phyloP scores from a whole-genome alignment of 2,329 filamentous ascomycete genomes.

The Pestalotiopsis sp. region DNA sequence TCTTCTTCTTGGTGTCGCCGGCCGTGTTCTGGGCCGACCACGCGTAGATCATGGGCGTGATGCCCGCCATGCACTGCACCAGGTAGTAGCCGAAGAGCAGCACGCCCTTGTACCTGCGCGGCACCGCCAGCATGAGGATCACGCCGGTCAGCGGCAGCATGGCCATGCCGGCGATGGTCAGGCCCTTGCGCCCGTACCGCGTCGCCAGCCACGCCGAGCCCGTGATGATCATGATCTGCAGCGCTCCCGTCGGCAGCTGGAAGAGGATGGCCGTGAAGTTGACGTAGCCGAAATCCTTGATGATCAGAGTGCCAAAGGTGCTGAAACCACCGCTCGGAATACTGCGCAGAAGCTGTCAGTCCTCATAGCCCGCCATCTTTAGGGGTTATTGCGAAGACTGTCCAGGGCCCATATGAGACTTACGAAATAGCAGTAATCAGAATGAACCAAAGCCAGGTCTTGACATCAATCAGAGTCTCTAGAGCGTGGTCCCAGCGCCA shows the following conservation, averaged over 20 bases:
- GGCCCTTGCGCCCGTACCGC: slow-evolving; percentile 42
- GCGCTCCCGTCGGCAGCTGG: slow-evolving; percentile 41
- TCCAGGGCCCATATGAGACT: no score
- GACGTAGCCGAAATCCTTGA: slow-evolving; percentile 42
- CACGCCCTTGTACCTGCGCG: slow-evolving; percentile 47
- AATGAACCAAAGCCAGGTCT: slow-evolving; percentile 64
- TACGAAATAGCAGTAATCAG: slow-evolving; percentile 61
- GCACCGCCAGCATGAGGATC: slow-evolving; percentile 50
- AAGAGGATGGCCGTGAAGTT: slow-evolving; percentile 42
- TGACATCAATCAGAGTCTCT: slow-evolving; percentile 42
- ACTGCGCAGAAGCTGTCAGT: slow-evolving; percentile 22
- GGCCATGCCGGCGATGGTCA: slow-evolving; percentile 42
- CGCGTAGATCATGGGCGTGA: slow-evolving; percentile 58
- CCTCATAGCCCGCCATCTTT: no score
- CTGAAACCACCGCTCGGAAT: slow-evolving; percentile 40
- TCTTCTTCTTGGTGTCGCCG: slow-evolving; percentile 69
- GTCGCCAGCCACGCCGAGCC: slow-evolving; percentile 45
- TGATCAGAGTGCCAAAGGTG: slow-evolving; percentile 41
- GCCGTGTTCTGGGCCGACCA: slow-evolving; percentile 63
- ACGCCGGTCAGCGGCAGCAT: slow-evolving; percentile 42
- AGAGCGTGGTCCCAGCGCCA: slow-evolving; percentile 70
- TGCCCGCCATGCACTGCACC: slow-evolving; percentile 39
- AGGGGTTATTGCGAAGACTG: no score
- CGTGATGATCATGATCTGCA: slow-evolving; percentile 35
- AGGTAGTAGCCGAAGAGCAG: slow-evolving; percentile 55